Conservation (phyloP, 257 asterid species). For the Nemophila menziesii region DNA sequence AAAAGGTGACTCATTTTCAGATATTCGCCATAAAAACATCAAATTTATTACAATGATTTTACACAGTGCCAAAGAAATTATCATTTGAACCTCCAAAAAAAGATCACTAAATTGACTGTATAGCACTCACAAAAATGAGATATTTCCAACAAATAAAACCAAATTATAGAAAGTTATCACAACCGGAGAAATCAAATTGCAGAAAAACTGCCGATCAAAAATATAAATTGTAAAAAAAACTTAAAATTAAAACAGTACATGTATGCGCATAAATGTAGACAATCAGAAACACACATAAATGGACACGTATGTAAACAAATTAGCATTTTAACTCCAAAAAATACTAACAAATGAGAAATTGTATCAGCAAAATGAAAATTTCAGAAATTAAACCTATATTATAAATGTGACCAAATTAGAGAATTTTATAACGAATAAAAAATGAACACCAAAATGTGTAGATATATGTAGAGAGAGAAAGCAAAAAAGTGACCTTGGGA, state of each 20-base stretch:
- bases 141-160: background rate
- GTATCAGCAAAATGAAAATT: too few species aligned
- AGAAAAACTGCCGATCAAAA: constrained; percentile 2
- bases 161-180: background rate
- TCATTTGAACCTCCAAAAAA: background rate
- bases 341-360: too few species aligned
- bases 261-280: too few species aligned
- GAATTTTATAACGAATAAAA: constrained; percentile 4
- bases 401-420: background rate
- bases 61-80: too few species aligned
- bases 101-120: too few species aligned
- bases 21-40: background rate
- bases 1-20: background rate
- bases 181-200: constrained; percentile 7
- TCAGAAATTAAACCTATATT: background rate
- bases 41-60: too few species aligned
- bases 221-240: background rate
- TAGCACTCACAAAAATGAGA: background rate
- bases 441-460: background rate
- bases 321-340: too few species aligned
- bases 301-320: too few species aligned
- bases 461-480: background rate
- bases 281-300: too few species aligned
- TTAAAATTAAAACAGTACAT: background rate
- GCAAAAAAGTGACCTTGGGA: constrained; percentile 63